These are phyloP conservation scores for Stagonosporopsis chrysanthemi DNA, from an alignment of 2,329 filamentous ascomycete species.

Conservation along the genomic window DNA sequence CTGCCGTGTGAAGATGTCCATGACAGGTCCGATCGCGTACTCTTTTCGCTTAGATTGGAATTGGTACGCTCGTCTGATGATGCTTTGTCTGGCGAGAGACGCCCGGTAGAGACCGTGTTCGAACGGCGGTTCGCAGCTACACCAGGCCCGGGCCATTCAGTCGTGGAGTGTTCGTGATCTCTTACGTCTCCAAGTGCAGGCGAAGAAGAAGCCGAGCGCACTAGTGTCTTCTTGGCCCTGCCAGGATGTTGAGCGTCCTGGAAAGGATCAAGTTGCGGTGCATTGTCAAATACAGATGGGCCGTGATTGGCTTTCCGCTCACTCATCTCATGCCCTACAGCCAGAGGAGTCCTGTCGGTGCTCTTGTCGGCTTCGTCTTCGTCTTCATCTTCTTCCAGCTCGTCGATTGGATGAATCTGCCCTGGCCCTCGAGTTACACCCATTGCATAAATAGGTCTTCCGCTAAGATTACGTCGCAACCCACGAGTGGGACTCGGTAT, in stretches of 20 bases:
- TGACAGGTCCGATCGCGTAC: slow-evolving; percentile 54
- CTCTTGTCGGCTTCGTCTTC: slow-evolving; percentile 28
- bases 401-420: slow-evolving; percentile 69
- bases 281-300: slow-evolving; percentile 38
- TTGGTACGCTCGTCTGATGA: slow-evolving; percentile 58
- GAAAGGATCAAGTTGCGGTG: slow-evolving; percentile 53
- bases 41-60: slow-evolving; percentile 64
- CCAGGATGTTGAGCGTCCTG: slow-evolving; percentile 46
- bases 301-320: slow-evolving; percentile 27
- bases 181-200: slow-evolving; percentile 26
- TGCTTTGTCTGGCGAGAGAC: slow-evolving; percentile 58
- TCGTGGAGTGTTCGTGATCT: slow-evolving; percentile 3
- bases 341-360: slow-evolving; percentile 27
- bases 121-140: slow-evolving; percentile 21
- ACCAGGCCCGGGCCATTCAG: slow-evolving; percentile 27
- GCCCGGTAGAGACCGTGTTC: slow-evolving; percentile 41
- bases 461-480: slow-evolving; percentile 51
- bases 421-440: slow-evolving; percentile 59
- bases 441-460: slow-evolving; percentile 56
- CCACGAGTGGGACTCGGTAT: slow-evolving; percentile 59
- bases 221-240: slow-evolving; percentile 32
- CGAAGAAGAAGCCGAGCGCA: slow-evolving; percentile 31
- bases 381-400: slow-evolving; percentile 60
- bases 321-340: slow-evolving; percentile 34
- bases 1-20: slow-evolving; percentile 51